These are phyloP conservation scores for Pecoramyces ruminantium DNA, from an alignment of 192 early-diverging fungal species.

Conservation along the genomic window DNA sequence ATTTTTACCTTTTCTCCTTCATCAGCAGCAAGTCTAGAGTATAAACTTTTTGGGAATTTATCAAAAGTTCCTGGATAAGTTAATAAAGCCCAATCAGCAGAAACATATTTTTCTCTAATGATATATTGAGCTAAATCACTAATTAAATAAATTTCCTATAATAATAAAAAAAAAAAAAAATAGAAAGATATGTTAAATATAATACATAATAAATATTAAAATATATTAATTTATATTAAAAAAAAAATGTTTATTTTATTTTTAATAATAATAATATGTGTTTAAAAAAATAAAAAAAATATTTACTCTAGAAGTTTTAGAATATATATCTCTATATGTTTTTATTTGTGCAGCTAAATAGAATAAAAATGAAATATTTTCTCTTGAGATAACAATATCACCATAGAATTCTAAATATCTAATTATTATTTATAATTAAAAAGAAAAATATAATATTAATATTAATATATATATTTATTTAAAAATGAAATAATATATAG, in stretches of 20 bases:
- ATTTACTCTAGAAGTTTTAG: slow-evolving; percentile 25
- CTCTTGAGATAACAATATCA: slow-evolving; percentile 50
- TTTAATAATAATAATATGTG: too few species aligned
- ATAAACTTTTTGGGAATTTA: not conserved
- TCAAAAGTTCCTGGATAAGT: slow-evolving; percentile 42
- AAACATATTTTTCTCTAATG: slow-evolving; percentile 57
- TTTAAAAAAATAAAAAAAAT: too few species aligned
- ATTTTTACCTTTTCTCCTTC: not conserved
- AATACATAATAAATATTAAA: too few species aligned
- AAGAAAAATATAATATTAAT: too few species aligned
- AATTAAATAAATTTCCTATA: slow-evolving; percentile 56
- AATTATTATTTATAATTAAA: not conserved
- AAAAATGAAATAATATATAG: too few species aligned
- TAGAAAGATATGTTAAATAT: too few species aligned
- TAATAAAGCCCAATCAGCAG: slow-evolving; percentile 59
- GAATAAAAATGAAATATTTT: slow-evolving; percentile 74
- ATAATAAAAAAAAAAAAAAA: too few species aligned
- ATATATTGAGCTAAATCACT: slow-evolving; percentile 68
- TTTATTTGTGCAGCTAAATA: slow-evolving; percentile 61
- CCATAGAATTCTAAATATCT: slow-evolving; percentile 50
- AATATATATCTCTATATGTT: slow-evolving; percentile 36
- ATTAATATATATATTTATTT: too few species aligned
- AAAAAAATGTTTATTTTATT: too few species aligned
- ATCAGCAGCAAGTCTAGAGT: not conserved
- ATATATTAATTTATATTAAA: too few species aligned